A percentile compares a stretch with the other conserved stretches of the same genome.
These are phyloP conservation scores for Mercurialis annua DNA, from an alignment of 345 rosid genomes.

Conservation along the genomic window DNA sequence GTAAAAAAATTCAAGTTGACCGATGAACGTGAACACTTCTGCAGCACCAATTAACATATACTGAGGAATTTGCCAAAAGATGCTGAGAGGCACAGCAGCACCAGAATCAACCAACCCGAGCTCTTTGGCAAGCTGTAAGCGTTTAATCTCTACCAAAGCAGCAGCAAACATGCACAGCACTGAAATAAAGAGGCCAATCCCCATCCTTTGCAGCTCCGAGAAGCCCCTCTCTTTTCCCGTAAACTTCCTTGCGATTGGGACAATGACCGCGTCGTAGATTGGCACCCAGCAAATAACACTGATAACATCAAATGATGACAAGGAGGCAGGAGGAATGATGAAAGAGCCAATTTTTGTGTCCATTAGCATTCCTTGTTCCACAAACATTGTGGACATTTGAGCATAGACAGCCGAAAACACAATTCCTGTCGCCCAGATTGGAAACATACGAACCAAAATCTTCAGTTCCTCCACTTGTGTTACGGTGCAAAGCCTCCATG, in stretches of 20 bases:
- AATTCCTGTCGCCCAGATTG: constrained; percentile 92
- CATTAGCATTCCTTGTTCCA: constrained; percentile 93
- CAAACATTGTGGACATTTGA: constrained; percentile 89
- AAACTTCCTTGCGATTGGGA: constrained; percentile 73
- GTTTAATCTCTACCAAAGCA: constrained; percentile 68
- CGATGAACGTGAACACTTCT: constrained; percentile 75
- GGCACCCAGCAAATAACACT: constrained; percentile 92
- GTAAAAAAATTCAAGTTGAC: constrained; percentile 88
- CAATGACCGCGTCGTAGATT: constrained; percentile 62
- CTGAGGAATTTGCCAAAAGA: constrained; percentile 92
- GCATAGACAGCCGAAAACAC: constrained; percentile 78
- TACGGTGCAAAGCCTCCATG: constrained; percentile 84
- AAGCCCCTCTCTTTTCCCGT: constrained; percentile 87
- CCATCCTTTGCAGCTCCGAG: constrained; percentile 89
- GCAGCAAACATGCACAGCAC: constrained; percentile 74
- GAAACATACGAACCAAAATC: constrained; percentile 87
- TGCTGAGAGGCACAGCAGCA: constrained; percentile 61
- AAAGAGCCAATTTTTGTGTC: constrained; percentile 77
- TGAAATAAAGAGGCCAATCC: constrained; percentile 79
- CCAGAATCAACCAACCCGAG: constrained; percentile 54
- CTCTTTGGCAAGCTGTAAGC: constrained; percentile 67
- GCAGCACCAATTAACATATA: constrained; percentile 84
- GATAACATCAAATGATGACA: constrained; percentile 69
- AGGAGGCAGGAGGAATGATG: constrained; percentile 83
- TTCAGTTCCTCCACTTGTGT: constrained; percentile 96